Conservation (phyloP, 1,284 basidiomycete genomes). For the Cystobasidium pallidum region DNA sequence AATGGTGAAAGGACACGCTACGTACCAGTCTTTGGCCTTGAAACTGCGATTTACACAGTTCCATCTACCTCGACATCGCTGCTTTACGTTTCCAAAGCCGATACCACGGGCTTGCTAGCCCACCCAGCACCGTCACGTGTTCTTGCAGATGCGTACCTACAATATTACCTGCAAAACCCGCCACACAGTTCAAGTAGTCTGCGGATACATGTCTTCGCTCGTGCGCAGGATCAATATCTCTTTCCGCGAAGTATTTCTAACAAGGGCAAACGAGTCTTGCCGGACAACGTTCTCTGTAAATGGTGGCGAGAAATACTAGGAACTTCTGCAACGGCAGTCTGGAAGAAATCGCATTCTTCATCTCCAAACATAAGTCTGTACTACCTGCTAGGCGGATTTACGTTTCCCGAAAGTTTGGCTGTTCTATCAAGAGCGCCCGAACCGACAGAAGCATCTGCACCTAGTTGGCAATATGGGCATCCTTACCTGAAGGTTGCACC, state of each 20-base stretch:
- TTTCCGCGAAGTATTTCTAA: constrained; percentile 88
- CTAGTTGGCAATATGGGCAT: constrained; percentile 71
- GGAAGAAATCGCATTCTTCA: constrained; percentile 52
- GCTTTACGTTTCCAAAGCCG: constrained; percentile 91
- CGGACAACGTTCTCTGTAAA: constrained; percentile 77
- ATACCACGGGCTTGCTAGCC: constrained; percentile 73
- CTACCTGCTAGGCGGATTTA: constrained; percentile 57
- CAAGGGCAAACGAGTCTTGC: constrained; percentile 71
- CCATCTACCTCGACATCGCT: constrained; percentile 71
- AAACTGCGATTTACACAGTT: constrained; percentile 76
- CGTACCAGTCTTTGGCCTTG: constrained; percentile 74
- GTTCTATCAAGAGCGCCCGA: constrained; percentile 51
- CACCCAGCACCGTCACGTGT: constrained; percentile 67
- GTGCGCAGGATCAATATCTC: constrained; percentile 87
- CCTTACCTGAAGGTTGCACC: constrained; percentile 68
- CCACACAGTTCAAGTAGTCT: constrained; percentile 67
- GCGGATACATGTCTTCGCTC: constrained; percentile 87
- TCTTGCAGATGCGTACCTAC: constrained; percentile 70
- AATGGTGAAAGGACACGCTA: constrained; percentile 51
- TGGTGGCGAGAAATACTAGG: constrained; percentile 87
- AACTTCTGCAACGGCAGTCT: constrained; percentile 59
- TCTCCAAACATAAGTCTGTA: constrained; percentile 67
- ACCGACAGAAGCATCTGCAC: constrained; percentile 1
- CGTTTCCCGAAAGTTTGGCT: constrained; percentile 55
- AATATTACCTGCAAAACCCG: constrained; percentile 69